phyloP scores from a whole-genome alignment of 148 eudicot genomes.

The Nepenthes gracilis region DNA sequence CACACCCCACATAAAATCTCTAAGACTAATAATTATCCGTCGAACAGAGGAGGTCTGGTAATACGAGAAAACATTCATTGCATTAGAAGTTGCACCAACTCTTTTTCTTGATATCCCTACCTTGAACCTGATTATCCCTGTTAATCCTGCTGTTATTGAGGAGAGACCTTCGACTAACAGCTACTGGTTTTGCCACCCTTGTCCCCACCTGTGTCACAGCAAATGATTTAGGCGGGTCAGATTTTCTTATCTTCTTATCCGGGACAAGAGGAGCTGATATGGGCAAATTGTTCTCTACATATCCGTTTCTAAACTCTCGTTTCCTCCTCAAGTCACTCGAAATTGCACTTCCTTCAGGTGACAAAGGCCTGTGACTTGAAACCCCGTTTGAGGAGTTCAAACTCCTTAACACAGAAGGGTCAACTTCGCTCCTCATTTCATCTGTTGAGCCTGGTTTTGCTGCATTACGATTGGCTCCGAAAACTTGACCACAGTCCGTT shows the following conservation, averaged over 20 bases:
- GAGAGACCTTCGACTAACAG: conserved; percentile 26
- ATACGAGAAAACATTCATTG: too few species aligned
- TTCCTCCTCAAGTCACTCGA: conserved; percentile 38
- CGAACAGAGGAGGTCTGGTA: too few species aligned
- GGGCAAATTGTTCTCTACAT: conserved; percentile 46
- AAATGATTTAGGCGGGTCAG: conserved; percentile 49
- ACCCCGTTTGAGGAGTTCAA: conserved; percentile 49
- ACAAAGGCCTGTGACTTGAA: conserved; percentile 27
- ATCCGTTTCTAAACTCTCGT: conserved; percentile 46
- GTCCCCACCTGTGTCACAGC: conserved; percentile 16
- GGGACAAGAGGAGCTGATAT: conserved; percentile 23
- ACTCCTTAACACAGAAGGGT: conserved; percentile 33
- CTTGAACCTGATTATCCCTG: conserved; percentile 25
- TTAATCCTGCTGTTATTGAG: conserved; percentile 20
- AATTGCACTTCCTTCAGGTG: conserved; percentile 33
- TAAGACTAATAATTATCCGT: too few species aligned
- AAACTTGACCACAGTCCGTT: conserved; percentile 10
- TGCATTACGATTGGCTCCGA: not conserved
- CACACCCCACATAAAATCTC: too few species aligned
- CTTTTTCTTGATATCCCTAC: conserved; percentile 58
- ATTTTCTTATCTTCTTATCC: conserved; percentile 48
- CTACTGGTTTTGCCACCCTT: conserved; percentile 29
- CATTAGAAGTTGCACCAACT: conserved; percentile 22
- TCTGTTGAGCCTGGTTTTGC: not conserved
- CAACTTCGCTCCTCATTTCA: conserved; percentile 1